A percentile compares a stretch with the other conserved stretches of the same genome.
Evolutionary conservation across 768 basidiomycete species (phyloP).

Genomic region (Calocera viscosa): DNA sequence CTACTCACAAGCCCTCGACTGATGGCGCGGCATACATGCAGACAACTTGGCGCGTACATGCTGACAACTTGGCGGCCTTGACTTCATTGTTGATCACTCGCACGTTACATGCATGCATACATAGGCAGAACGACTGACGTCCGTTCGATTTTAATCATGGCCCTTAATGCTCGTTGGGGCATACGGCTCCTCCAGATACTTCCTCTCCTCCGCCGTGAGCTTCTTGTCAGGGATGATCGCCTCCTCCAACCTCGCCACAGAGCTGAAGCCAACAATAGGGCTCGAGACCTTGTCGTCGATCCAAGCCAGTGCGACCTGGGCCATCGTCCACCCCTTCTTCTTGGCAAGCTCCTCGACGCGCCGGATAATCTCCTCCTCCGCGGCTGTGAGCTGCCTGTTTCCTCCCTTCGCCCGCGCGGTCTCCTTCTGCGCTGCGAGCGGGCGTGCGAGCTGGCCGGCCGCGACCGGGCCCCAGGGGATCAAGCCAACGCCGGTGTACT

Average conservation of each 20-base stretch:
- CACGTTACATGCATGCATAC: too few species aligned
- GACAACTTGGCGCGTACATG: too few species aligned
- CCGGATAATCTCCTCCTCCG: conserved; percentile 12
- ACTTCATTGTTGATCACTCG: too few species aligned
- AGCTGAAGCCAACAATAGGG: conserved; percentile 35
- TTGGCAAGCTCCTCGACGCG: conserved; percentile 32
- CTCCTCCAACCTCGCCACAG: conserved; percentile 25
- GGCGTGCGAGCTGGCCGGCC: conserved; percentile 29
- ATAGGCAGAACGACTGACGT: not conserved
- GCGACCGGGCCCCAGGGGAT: conserved; percentile 52
- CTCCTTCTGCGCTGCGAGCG: conserved; percentile 15
- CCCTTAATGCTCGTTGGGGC: not conserved
- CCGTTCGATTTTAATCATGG: not conserved
- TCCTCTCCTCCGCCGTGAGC: conserved; percentile 25
- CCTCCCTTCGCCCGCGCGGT: conserved; percentile 4
- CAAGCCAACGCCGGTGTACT: conserved; percentile 42
- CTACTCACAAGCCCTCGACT: too few species aligned
- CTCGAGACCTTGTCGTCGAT: conserved; percentile 28
- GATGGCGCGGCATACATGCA: too few species aligned
- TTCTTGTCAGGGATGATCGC: conserved; percentile 22
- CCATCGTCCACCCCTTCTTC: conserved; percentile 32
- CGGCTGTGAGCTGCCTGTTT: not conserved
- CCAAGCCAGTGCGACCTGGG: conserved; percentile 36
- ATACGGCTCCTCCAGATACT: conserved; percentile 25
- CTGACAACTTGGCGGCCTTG: too few species aligned